Percentiles rank a stretch among this genome's conserved stretches.
Evolutionary conservation across 2,329 filamentous ascomycete species (phyloP).

Genomic region (Calonectria pauciramosa): DNA sequence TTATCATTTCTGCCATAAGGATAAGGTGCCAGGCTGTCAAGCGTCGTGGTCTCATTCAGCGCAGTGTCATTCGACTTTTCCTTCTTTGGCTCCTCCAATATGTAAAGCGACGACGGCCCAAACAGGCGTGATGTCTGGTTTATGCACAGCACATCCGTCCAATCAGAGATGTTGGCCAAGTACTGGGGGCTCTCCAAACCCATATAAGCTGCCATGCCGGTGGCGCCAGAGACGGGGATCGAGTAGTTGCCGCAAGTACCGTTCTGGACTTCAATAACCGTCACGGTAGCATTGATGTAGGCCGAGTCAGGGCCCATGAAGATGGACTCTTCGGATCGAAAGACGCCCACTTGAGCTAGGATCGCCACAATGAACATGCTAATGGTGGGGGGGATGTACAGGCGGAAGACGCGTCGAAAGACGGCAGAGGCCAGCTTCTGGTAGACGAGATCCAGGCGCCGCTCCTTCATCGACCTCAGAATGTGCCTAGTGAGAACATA

Average conservation of each 20-base stretch:
- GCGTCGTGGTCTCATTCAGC: conserved; percentile 16
- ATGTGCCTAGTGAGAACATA: conserved; percentile 57
- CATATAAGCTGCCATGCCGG: conserved; percentile 47
- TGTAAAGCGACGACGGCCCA: conserved; percentile 49
- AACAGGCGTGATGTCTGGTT: conserved; percentile 48
- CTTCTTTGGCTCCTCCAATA: conserved; percentile 36
- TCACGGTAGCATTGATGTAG: conserved; percentile 57
- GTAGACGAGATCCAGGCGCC: conserved; percentile 52
- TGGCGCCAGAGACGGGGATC: conserved; percentile 41
- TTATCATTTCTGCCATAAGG: neutral
- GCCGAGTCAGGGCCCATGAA: conserved; percentile 54
- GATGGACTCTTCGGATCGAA: conserved; percentile 51
- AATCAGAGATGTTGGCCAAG: conserved; percentile 48
- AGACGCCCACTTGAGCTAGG: conserved; percentile 54
- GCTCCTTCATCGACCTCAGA: conserved; percentile 53
- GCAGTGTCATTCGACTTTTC: conserved; percentile 24
- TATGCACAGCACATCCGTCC: conserved; percentile 50
- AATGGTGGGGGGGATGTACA: conserved; percentile 56
- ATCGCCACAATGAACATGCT: conserved; percentile 57
- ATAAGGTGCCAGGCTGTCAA: neutral
- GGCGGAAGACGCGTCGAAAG: conserved; percentile 55
- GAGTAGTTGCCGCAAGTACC: conserved; percentile 48
- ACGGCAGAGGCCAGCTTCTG: conserved; percentile 54
- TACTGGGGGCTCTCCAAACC: conserved; percentile 45
- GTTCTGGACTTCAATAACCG: conserved; percentile 34